Percentiles rank a stretch among this genome's conserved stretches.
Conservation (phyloP, 495 filamentous ascomycete species). For the Physcia stellaris region DNA sequence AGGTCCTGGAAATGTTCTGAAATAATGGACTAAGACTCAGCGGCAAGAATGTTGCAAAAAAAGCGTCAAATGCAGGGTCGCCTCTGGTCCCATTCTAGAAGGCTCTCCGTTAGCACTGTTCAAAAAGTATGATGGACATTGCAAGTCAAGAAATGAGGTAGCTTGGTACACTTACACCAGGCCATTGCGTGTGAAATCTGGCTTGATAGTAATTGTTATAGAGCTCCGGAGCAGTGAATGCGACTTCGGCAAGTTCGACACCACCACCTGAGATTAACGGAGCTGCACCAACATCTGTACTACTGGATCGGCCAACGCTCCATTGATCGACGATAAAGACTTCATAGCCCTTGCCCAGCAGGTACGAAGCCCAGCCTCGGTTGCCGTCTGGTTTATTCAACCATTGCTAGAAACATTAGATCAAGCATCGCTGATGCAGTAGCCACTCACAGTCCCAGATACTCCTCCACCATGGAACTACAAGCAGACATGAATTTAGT, state of each 20-base stretch:
- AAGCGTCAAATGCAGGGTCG: conserved; percentile 35
- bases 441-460: conserved; percentile 31
- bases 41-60: conserved; percentile 21
- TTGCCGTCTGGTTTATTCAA: conserved; percentile 34
- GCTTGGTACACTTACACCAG: conserved; percentile 18
- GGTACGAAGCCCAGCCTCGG: conserved; percentile 36
- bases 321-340: conserved; percentile 35
- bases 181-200: conserved; percentile 36
- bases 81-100: conserved; percentile 26
- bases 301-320: conserved; percentile 22
- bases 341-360: conserved; percentile 28
- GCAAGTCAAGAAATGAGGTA: not conserved
- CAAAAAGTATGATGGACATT: not conserved
- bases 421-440: not conserved
- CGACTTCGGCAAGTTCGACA: conserved; percentile 21
- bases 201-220: conserved; percentile 31
- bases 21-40: conserved; percentile 9
- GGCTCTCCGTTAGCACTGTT: too few species aligned
- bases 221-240: conserved; percentile 26
- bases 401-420: conserved; percentile 19
- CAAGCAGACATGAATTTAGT: too few species aligned
- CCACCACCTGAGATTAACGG: conserved; percentile 20
- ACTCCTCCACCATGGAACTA: conserved; percentile 37
- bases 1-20: conserved; percentile 15
- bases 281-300: not conserved